Base-by-base conservation (phyloP, 2,329 filamentous ascomycete genomes). In the Raffaelea albimanens region DNA sequence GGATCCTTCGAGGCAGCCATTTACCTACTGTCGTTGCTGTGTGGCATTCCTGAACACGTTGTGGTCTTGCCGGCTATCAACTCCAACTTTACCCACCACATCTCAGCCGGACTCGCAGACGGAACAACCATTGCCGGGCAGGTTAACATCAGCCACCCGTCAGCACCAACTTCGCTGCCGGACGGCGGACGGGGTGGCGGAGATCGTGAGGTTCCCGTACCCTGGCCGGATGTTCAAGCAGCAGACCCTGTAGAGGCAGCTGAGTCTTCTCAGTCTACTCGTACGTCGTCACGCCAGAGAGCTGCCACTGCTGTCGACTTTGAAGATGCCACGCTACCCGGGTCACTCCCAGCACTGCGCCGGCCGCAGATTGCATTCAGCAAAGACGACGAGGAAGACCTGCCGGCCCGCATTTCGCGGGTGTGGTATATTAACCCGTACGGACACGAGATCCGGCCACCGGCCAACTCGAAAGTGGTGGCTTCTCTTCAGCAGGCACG, bases 371-470 rank as follows among this genome's bases (percentile, higher is more conserved):
- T 96, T 51, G 71, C 73, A 4, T 94, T 95, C 61, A 84, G 77
- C 59, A 97, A 97, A 66, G 65, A 71, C 58, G 72, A 78, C 36
- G 83, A 88, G 53, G 80, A 86, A 51, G 86, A 91, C 47, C 71
- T 97, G 1, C 77, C 87, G 0, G 75, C 84, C 0, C 76, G 87
- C 23, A 95, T 97, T 56, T 73, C 82, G 47, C 71, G 90, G 2
- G 75, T 97, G 29, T 97, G 89, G 88, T 97, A 97, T 68, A 97
- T 97, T 68, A 97, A 96, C 59, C 91, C 91, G 0, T 97, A 96
- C 63, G 91, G 91, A n/a, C 88, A 96, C 61, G 90, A 96, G 64
- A 96, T 97, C 55, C 80, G 83, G 18, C 86, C 90, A 0, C 76
- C 82, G 0, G 85, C 88, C 2, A 97, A 95, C 58, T 82, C 88